These are phyloP conservation scores for Suillus placidus DNA, from an alignment of 768 basidiomycete species.

Conservation along the genomic window DNA sequence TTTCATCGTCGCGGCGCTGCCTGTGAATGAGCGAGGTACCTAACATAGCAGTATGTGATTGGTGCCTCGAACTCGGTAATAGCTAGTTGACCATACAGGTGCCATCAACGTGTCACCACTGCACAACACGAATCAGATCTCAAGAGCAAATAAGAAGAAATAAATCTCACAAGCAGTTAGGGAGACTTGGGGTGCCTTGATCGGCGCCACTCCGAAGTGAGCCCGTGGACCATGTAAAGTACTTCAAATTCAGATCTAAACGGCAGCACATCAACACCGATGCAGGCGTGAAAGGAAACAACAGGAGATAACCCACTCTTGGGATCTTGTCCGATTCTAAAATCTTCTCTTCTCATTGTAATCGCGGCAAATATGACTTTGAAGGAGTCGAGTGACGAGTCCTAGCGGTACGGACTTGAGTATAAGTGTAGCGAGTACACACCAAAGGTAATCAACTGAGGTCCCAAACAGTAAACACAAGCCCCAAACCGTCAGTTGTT, in stretches of 20 bases:
- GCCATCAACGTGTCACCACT: slow-evolving; percentile 90
- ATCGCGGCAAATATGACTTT: slow-evolving; percentile 88
- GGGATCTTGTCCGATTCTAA: slow-evolving; percentile 89
- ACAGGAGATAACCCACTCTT: slow-evolving; percentile 61
- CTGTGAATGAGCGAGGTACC: slow-evolving; percentile 92
- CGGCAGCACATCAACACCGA: neutral
- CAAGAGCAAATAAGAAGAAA: neutral
- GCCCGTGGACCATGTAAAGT: slow-evolving; percentile 78
- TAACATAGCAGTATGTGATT: slow-evolving; percentile 92
- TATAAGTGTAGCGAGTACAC: slow-evolving; percentile 91
- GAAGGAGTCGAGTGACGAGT: slow-evolving; percentile 37
- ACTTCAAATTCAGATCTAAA: slow-evolving; percentile 63
- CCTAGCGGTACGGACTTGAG: slow-evolving; percentile 52
- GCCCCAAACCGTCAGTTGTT: neutral
- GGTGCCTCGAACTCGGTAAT: slow-evolving; percentile 91
- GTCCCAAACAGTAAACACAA: neutral
- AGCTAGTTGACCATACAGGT: slow-evolving; percentile 86
- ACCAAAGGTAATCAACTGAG: neutral
- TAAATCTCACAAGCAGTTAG: slow-evolving; percentile 72
- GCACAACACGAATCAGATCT: neutral
- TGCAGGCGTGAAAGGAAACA: neutral
- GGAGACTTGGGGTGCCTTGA: slow-evolving; percentile 94
- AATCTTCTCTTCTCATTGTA: slow-evolving; percentile 96
- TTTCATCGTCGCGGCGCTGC: slow-evolving; percentile 88
- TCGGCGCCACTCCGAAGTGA: slow-evolving; percentile 95